Conservation (phyloP, 2,329 filamentous ascomycete species). For the Davidsoniella virescens region DNA sequence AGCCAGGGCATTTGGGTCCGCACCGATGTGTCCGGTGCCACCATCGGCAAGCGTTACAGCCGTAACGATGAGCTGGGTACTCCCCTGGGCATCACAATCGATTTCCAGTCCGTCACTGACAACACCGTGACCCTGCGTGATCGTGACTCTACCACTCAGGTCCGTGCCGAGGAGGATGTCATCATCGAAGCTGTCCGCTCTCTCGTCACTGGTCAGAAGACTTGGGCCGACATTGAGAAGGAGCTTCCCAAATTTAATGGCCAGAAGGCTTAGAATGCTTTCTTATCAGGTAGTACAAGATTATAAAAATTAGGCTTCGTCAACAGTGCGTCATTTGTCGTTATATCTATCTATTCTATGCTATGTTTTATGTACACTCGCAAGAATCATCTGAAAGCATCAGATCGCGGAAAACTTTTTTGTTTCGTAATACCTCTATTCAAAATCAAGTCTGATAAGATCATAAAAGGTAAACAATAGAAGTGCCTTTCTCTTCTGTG, state of each 20-base stretch:
- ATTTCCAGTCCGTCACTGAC: constrained; percentile 79
- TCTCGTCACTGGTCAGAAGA: constrained; percentile 26
- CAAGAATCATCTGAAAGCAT: too few relatives aligned
- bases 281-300: too few relatives aligned
- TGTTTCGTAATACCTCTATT: too few relatives aligned
- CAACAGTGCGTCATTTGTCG: too few relatives aligned
- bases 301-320: neutral
- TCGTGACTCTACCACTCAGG: constrained; percentile 69
- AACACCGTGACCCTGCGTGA: constrained; percentile 68
- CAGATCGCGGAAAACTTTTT: too few relatives aligned
- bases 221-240: constrained; percentile 52
- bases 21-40: constrained; percentile 67
- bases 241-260: constrained; percentile 74
- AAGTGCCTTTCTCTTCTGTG: too few relatives aligned
- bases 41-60: constrained; percentile 76
- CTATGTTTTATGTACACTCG: neutral
- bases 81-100: constrained; percentile 72
- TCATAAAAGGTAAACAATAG: too few relatives aligned
- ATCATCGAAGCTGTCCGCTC: constrained; percentile 53
- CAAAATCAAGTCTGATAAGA: too few relatives aligned
- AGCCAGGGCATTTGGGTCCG: constrained; percentile 56
- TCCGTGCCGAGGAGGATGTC: constrained; percentile 58
- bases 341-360: neutral
- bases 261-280: constrained; percentile 36
- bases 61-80: constrained; percentile 85